Conservation (phyloP, 768 basidiomycete genomes). For the Podaxis sp. region DNA sequence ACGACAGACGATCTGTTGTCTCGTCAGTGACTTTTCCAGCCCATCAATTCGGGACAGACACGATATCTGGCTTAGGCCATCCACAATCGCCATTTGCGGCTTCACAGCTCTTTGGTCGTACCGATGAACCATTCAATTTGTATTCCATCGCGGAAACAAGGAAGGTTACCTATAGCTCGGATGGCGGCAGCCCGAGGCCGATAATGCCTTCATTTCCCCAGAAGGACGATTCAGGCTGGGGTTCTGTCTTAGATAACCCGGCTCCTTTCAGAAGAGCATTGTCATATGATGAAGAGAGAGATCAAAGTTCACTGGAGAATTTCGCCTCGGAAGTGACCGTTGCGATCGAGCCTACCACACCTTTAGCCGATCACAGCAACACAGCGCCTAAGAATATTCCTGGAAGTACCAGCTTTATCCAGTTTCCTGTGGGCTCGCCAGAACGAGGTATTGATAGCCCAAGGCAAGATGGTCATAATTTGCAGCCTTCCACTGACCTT, state of each 20-base stretch:
- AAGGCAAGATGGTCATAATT: constrained; percentile 15
- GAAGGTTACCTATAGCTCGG: constrained; percentile 50
- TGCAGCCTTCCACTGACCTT: constrained; percentile 74
- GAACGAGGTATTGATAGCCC: constrained; percentile 38
- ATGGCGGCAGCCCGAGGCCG: constrained; percentile 53
- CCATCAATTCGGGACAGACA: constrained; percentile 65
- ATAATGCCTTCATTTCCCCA: constrained; percentile 44
- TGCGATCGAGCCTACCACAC: constrained; percentile 40
- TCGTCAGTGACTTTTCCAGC: constrained; percentile 76
- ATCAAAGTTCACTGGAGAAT: constrained; percentile 37
- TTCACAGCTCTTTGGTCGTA: constrained; percentile 77
- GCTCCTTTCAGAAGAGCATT: constrained; percentile 77
- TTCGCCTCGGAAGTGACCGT: constrained; percentile 27
- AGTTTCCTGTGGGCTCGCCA: constrained; percentile 79
- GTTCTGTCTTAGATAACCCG: constrained; percentile 51
- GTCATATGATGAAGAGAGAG: constrained; percentile 73
- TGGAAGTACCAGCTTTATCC: constrained; percentile 65
- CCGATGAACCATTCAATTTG: constrained; percentile 75
- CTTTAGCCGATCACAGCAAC: constrained; percentile 47
- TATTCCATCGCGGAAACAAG: constrained; percentile 82
- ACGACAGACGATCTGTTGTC: constrained; percentile 77
- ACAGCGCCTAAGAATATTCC: constrained; percentile 49
- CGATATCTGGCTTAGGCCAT: constrained; percentile 31
- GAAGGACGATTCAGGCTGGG: constrained; percentile 45
- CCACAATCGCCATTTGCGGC: constrained; percentile 88